Evolutionary conservation across 306 rosid genomes (phyloP).

Genomic region (Cicer yamashitae): DNA sequence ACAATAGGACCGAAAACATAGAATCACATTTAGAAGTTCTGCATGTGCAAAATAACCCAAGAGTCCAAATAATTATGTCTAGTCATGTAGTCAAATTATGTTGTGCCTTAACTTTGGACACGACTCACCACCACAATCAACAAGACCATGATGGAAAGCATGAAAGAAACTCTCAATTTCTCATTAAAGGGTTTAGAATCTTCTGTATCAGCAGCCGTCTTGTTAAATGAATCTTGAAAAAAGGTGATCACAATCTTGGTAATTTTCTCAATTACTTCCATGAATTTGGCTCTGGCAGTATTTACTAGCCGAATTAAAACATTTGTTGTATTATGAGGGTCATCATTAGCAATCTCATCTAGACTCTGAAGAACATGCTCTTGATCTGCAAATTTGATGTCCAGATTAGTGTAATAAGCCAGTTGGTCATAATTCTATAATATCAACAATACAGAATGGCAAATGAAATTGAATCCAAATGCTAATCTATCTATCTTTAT

Average conservation of each 20-base stretch:
- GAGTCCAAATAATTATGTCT: neutral
- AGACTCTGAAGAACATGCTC: conserved; percentile 19
- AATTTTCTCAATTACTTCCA: conserved; percentile 58
- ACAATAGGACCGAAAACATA: neutral
- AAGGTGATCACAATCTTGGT: conserved; percentile 51
- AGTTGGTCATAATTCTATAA: neutral
- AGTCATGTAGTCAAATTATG: conserved; percentile 57
- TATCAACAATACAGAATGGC: neutral
- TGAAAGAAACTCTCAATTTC: conserved; percentile 64
- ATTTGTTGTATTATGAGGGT: conserved; percentile 40
- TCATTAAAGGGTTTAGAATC: conserved; percentile 51
- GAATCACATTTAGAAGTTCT: neutral
- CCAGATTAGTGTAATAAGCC: conserved; percentile 1
- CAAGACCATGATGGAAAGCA: conserved; percentile 74
- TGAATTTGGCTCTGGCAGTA: conserved; percentile 51
- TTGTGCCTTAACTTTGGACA: conserved; percentile 42
- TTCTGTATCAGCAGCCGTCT: conserved; percentile 12
- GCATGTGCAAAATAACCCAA: neutral
- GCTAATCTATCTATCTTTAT: no score
- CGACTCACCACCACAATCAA: conserved; percentile 73
- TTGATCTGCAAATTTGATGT: conserved; percentile 46
- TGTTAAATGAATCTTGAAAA: conserved; percentile 43
- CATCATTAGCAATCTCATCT: conserved; percentile 40
- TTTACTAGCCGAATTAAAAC: conserved; percentile 53
- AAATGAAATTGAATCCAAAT: neutral